Base-by-base conservation (phyloP, 1,284 basidiomycete genomes). In the Cutaneotrichosporon cavernicola region DNA sequence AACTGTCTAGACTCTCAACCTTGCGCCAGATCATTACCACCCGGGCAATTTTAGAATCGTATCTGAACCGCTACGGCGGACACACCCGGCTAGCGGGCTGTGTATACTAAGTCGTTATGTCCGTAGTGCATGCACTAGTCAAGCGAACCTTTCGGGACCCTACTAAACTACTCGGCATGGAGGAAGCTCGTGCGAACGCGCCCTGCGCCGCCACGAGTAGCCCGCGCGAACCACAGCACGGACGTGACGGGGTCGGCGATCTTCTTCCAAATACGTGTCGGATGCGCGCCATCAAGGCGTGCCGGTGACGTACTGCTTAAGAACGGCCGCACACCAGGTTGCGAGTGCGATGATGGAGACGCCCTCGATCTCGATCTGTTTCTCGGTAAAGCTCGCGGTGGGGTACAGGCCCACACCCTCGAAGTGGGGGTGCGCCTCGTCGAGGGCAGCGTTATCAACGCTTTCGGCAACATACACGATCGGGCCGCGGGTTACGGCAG, bases 161-260 rank as follows among this genome's bases (percentile, higher is more conserved):
- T 26, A 26, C 26, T 26, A 26, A 26, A 26, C 52, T 55, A 61
- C 52, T 55, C 59, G n/a, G 59, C 59, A n/a, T n/a, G 50, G 6
- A 53, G 52, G 51, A 75, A 70, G 1, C 68, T 58, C 0, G 70
- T 71, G 60, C 75, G 68, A 4, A 75, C 65, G 32, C 65, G 70
- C 4, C 72, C 70, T 6, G 49, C 60, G 2, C 73, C 73, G 16
- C 73, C 73, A 21, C 75, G 63, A 51, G 75, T 76, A 5, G 70
- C 75, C 21, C 75, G 69, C 14, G 73, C 72, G 56, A 74, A 75
- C 71, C 72, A 76, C 8, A 72, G 75, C 4, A 73, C 71, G 32
- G 73, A 65, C 26, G 36, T 67, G 18, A 76, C 21, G 38, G 57
- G 52, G 5, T 64, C 38, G 8, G 26, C 26, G 26, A 70, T 18